These are phyloP conservation scores for Suillus luteus DNA, from an alignment of 768 basidiomycete species.

Conservation along the genomic window DNA sequence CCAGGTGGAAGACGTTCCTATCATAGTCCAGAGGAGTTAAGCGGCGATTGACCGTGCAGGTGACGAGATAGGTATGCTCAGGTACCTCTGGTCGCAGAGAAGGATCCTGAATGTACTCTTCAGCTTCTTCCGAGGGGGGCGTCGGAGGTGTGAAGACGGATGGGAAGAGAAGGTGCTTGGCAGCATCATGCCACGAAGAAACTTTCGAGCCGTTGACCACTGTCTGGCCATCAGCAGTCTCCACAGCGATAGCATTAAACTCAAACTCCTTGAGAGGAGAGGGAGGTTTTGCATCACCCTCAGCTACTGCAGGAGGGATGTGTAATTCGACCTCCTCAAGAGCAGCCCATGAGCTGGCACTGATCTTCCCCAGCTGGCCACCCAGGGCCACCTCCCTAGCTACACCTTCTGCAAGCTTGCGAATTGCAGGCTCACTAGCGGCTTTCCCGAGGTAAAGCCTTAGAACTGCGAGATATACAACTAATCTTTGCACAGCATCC, in stretches of 20 bases:
- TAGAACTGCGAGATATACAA: constrained; percentile 80
- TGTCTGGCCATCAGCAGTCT: constrained; percentile 57
- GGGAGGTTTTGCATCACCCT: constrained; percentile 23
- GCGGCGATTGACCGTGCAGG: constrained; percentile 90
- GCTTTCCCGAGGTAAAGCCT: constrained; percentile 74
- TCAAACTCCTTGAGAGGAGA: constrained; percentile 57
- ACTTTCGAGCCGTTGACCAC: constrained; percentile 62
- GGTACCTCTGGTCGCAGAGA: constrained; percentile 82
- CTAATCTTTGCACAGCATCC: constrained; percentile 52
- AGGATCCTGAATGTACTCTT: constrained; percentile 59
- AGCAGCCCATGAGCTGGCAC: constrained; percentile 62
- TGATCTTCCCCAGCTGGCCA: constrained; percentile 49
- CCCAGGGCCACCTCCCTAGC: constrained; percentile 50
- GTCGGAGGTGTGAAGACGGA: constrained; percentile 66
- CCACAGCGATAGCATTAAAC: constrained; percentile 74
- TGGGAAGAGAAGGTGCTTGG: constrained; percentile 88
- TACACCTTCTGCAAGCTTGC: constrained; percentile 49
- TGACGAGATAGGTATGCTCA: constrained; percentile 92
- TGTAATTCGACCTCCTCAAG: constrained; percentile 59
- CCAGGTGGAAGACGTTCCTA: constrained; percentile 98
- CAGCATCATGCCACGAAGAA: constrained; percentile 81
- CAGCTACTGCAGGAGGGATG: constrained; percentile 20
- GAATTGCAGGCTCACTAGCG: constrained; percentile 55
- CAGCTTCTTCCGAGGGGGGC: constrained; percentile 32
- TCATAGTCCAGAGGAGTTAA: constrained; percentile 95